Evolutionary conservation across 805 yeast genomes (phyloP), one percentile per base, ranked within the genome.

Genomic region (Zygosaccharomyces pseudorouxii): DNA sequence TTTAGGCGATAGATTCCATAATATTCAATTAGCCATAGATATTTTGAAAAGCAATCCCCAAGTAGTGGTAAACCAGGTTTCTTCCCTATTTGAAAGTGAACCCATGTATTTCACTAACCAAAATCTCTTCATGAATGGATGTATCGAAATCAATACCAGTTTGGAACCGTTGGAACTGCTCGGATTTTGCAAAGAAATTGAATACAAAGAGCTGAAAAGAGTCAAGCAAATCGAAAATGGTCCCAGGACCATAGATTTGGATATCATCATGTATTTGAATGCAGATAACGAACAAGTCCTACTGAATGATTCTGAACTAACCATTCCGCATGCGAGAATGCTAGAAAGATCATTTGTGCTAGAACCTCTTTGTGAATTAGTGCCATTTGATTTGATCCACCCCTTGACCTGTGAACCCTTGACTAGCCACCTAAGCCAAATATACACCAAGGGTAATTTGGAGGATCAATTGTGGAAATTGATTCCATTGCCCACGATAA

Each of bases 101-200:
- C 98, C 99, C 35, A 92, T 93, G 98, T 93, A 89, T 65, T 80
- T 76, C 53, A 66, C 75, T 30, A 86, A 89, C 48, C 99, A 93
- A 68, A 76, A 80, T 2, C 82, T 81, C 57, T 93, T 93, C 60
- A 70, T 82, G 57, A 93, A 93, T 64, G 98, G 97, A 2, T 95
- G 82, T 3, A 61, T 88, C 12, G 79, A 83, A 54, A 71, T 86
- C 12, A 50, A 67, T n/a, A 90, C 97, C 0, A 54, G 54, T 0
- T 71, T 83, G 16, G 55, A 72, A 3, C 98, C 99, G 1, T 71
- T 74, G 29, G 82, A 79, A 0, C 69, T 93, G 12, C 69, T 93
- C 28, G 63, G 64, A 18, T 67, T 74, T 7, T 67, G 90, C 49
- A 92, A 93, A 61, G 71, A 76, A 22, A 84, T 93, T 38, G 99